A percentile compares a stretch with the other conserved stretches of the same genome.
Evolutionary conservation across 768 basidiomycete species (phyloP).

Genomic region (Pleurotus pulmonarius): DNA sequence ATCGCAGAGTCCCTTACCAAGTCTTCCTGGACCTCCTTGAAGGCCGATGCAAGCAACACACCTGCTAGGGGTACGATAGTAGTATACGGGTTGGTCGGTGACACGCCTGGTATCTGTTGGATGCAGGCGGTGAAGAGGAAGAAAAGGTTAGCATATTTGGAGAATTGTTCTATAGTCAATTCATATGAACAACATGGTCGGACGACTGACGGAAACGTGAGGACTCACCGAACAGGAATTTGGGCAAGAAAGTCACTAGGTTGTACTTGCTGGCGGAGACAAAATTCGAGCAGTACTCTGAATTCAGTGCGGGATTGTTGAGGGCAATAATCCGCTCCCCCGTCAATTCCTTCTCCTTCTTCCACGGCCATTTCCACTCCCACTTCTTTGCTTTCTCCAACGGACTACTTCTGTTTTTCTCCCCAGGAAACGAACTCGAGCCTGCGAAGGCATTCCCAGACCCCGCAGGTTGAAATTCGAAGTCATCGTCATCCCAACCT

Average conservation of each 20-base stretch:
- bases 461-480: slow-evolving; percentile 41
- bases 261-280: slow-evolving; percentile 97
- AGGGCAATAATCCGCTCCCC: slow-evolving; percentile 82
- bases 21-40: slow-evolving; percentile 96
- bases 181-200: too few relatives aligned
- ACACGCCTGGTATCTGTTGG: slow-evolving; percentile 97
- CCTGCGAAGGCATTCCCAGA: slow-evolving; percentile 38
- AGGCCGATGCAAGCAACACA: slow-evolving; percentile 89
- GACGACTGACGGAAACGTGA: not conserved
- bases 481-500: slow-evolving; percentile 75
- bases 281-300: slow-evolving; percentile 73
- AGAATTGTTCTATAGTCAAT: slow-evolving; percentile 79
- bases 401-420: slow-evolving; percentile 15
- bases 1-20: slow-evolving; percentile 47
- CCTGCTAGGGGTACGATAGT: slow-evolving; percentile 88
- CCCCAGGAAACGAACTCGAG: slow-evolving; percentile 34
- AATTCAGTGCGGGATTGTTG: slow-evolving; percentile 68
- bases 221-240: slow-evolving; percentile 83
- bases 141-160: slow-evolving; percentile 97
- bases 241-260: slow-evolving; percentile 78
- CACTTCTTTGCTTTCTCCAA: slow-evolving; percentile 23
- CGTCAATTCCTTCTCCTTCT: slow-evolving; percentile 56
- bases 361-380: slow-evolving; percentile 85
- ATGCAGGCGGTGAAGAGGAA: slow-evolving; percentile 97
- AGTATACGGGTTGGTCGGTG: slow-evolving; percentile 92